Base-by-base conservation (phyloP, 2,329 filamentous ascomycete species). In the Aureobasidium sp. region DNA sequence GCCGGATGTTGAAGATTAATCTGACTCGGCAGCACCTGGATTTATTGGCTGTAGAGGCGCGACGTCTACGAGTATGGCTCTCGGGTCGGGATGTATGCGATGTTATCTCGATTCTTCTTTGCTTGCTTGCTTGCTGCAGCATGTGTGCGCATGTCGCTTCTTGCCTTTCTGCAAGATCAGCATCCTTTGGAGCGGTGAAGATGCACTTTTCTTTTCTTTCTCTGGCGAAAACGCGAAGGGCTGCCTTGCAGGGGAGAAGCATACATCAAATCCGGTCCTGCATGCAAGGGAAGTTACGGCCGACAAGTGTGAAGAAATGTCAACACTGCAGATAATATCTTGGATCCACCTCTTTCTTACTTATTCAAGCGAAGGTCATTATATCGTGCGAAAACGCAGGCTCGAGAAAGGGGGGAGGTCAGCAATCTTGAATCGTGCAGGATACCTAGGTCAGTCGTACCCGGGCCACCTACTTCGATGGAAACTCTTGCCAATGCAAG, bases 401-500 rank as follows among this genome's bases (percentile, higher is more conserved):
- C 22, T 20, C 25, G 27, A 20, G 20, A 31, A 20, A 42, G 36
- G 36, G 34, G 15, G 37, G n/a, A 29, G 25, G 51, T 42, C 15
- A 39, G 37, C 31, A 55, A 55, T 55, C 51, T 31, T 55, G 51
- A n/a, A 41, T 27, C 14, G 34, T 55, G 51, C 51, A 55, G 51
- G 27, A 25, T 55, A 55, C 51, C 51, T 55, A 36, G 31, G n/a
- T 42, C 51, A 55, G 36, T 55, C 37, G 51, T 55, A 55, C 51
- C 37, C 11, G 25, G 17, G 3, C 17, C 17, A 39, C 49, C 14
- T 52, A 39, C 49, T 15, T 39, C 17, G n/a, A 49, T 27, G 20
- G 17, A 22, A 20, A 51, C 47, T 34, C 31, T 34, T 34, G 9
- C n/a, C 36, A 53, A 41, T 27, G 51, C 51, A 41, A 29, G 37